Conservation (phyloP, 768 basidiomycete species). For the Kwoniella mangroviensis region DNA sequence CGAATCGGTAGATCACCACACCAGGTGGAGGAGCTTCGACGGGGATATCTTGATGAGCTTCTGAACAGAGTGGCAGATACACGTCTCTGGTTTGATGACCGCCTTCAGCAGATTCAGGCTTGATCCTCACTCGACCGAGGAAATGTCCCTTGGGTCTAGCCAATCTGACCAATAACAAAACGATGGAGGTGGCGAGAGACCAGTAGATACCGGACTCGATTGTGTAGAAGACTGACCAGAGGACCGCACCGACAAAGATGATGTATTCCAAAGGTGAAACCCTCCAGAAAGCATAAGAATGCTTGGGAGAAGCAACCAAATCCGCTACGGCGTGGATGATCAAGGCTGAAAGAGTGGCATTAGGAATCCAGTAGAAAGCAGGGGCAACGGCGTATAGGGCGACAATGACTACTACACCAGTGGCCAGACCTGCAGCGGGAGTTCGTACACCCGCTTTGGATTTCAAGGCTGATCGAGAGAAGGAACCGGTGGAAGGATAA, state of each 20-base stretch:
- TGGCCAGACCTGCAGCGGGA: slow-evolving; percentile 82
- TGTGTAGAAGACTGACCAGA: slow-evolving; percentile 87
- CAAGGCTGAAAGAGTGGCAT: slow-evolving; percentile 75
- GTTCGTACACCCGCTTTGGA: slow-evolving; percentile 97
- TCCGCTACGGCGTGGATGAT: slow-evolving; percentile 86
- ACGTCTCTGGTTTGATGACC: slow-evolving; percentile 68
- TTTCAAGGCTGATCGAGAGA: slow-evolving; percentile 96
- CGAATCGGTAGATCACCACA: slow-evolving; percentile 85
- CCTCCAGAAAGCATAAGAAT: slow-evolving; percentile 89
- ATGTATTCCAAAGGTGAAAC: slow-evolving; percentile 90
- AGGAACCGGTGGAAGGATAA: slow-evolving; percentile 96
- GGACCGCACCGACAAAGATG: slow-evolving; percentile 83
- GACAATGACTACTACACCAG: slow-evolving; percentile 85
- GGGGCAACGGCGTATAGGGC: slow-evolving; percentile 92
- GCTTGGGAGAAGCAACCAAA: slow-evolving; percentile 77
- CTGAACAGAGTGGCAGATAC: slow-evolving; percentile 69
- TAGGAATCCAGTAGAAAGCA: slow-evolving; percentile 77
- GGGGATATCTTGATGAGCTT: slow-evolving; percentile 68
- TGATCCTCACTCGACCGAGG: slow-evolving; percentile 76
- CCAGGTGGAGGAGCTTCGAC: slow-evolving; percentile 82
- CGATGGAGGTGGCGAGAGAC: slow-evolving; percentile 77
- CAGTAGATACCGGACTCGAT: slow-evolving; percentile 78
- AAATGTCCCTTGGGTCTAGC: slow-evolving; percentile 88
- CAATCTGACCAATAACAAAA: slow-evolving; percentile 79
- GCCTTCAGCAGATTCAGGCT: slow-evolving; percentile 47